These are phyloP conservation scores for Didymella pinodella DNA, from an alignment of 2,329 filamentous ascomycete species.

Conservation along the genomic window DNA sequence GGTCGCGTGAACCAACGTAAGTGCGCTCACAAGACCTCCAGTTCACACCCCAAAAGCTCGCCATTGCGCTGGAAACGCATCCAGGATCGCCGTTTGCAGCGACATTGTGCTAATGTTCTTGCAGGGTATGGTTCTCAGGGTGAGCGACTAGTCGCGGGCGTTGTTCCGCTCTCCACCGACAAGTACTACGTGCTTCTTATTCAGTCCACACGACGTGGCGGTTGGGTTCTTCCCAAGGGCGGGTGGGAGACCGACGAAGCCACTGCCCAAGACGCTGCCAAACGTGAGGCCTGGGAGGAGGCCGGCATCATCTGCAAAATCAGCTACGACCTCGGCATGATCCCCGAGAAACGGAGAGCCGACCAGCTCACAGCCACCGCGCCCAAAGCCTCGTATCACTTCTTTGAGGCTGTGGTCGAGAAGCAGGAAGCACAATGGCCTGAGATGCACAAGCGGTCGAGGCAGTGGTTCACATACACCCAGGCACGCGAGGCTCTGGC, in stretches of 20 bases:
- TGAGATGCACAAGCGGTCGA: conserved; percentile 87
- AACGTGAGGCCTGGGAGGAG: conserved; percentile 96
- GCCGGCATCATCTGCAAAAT: conserved; percentile 89
- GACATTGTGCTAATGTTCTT: conserved; percentile 23
- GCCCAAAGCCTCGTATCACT: conserved; percentile 80
- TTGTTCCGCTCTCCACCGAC: conserved; percentile 87
- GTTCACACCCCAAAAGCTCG: conserved; percentile 17
- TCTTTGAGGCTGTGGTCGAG: conserved; percentile 87
- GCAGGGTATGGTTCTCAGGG: conserved; percentile 90
- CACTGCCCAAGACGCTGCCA: conserved; percentile 81
- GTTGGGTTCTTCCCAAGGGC: conserved; percentile 97
- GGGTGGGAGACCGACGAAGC: conserved; percentile 97
- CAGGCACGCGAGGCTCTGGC: conserved; percentile 81
- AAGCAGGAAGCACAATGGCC: conserved; percentile 90
- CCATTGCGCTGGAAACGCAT: conserved; percentile 11
- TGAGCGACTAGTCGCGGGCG: conserved; percentile 92
- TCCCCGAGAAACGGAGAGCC: conserved; percentile 76
- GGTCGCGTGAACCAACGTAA: conserved; percentile 83
- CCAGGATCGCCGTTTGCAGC: conserved; percentile 10
- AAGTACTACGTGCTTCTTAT: conserved; percentile 90
- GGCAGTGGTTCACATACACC: conserved; percentile 86
- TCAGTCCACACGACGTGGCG: conserved; percentile 87
- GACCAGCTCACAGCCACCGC: conserved; percentile 63
- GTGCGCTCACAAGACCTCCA: conserved; percentile 53
- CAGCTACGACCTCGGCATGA: conserved; percentile 84